These are phyloP conservation scores for Botrytis tulipae DNA, from an alignment of 2,329 filamentous ascomycete species.

Conservation along the genomic window DNA sequence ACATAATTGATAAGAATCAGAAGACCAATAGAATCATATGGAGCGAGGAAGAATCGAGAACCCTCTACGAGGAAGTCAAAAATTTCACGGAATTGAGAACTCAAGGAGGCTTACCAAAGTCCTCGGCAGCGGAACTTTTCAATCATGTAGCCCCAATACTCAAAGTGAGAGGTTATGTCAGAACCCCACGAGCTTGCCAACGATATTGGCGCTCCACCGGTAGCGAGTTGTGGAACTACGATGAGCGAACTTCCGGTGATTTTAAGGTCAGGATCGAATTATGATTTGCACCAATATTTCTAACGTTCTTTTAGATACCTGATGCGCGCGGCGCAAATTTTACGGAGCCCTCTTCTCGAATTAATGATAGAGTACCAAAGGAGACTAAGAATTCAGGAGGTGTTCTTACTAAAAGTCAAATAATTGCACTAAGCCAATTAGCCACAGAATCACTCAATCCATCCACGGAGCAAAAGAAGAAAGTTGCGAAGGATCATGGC, in stretches of 20 bases:
- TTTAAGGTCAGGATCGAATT: background rate
- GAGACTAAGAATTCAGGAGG: background rate
- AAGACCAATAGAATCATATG: background rate
- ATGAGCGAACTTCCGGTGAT: background rate
- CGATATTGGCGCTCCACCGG: accelerated
- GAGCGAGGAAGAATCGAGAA: background rate
- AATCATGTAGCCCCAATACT: background rate
- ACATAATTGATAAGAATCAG: accelerated
- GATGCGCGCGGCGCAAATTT: background rate
- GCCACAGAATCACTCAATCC: too few species aligned
- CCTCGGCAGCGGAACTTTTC: background rate
- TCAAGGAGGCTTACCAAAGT: background rate
- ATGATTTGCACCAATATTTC: accelerated
- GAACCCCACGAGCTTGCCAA: accelerated
- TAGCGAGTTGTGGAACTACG: background rate
- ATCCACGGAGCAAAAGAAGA: background rate
- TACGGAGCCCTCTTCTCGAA: too few species aligned
- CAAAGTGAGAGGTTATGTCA: background rate
- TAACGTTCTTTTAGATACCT: background rate
- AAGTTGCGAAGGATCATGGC: background rate
- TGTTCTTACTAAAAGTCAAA: background rate
- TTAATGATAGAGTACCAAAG: too few species aligned
- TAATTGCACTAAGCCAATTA: background rate
- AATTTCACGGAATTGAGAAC: background rate
- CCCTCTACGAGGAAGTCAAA: background rate